These are phyloP conservation scores for Rhexocercosporidium sp. DNA, from an alignment of 2,329 filamentous ascomycete species.

Conservation along the genomic window DNA sequence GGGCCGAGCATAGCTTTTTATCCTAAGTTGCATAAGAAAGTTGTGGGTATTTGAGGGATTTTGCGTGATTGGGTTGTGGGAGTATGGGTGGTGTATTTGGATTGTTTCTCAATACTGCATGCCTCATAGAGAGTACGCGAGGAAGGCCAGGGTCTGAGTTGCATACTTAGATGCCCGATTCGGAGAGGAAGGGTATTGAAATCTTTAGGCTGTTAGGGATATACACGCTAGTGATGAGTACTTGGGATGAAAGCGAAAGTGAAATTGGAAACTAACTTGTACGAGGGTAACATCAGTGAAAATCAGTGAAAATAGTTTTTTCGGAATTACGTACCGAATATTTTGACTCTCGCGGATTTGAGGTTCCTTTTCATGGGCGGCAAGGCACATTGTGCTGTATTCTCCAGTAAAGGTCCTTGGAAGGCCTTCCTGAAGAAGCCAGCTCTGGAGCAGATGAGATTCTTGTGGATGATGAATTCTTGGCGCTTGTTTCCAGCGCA, in stretches of 20 bases:
- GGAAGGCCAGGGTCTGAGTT: no score
- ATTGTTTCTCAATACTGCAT: conserved; percentile 1
- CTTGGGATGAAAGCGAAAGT: no score
- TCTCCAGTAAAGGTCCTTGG: conserved; percentile 10
- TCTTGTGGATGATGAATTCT: conserved; percentile 26
- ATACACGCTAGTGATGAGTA: not conserved
- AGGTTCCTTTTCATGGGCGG: not conserved
- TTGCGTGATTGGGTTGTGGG: not conserved
- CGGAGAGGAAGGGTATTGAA: not conserved
- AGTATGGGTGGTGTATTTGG: conserved; percentile 1
- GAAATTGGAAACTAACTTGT: no score
- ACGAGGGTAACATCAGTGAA: no score
- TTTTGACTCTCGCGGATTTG: no score
- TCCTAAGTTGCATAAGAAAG: no score
- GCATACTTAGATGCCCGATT: conserved; percentile 2
- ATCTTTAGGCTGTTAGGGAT: not conserved
- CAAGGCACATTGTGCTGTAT: conserved; percentile 16
- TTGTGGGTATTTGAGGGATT: not conserved
- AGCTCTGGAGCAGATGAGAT: conserved; percentile 21
- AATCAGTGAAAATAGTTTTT: no score
- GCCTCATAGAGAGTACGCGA: no score
- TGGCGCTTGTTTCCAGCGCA: conserved; percentile 17
- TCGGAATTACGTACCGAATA: no score
- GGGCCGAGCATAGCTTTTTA: no score
- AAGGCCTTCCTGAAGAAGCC: conserved; percentile 25